Evolutionary conservation across 2,329 filamentous ascomycete species (phyloP), one percentile per base, ranked within the genome.

Genomic region (Calonectria henricotiae): DNA sequence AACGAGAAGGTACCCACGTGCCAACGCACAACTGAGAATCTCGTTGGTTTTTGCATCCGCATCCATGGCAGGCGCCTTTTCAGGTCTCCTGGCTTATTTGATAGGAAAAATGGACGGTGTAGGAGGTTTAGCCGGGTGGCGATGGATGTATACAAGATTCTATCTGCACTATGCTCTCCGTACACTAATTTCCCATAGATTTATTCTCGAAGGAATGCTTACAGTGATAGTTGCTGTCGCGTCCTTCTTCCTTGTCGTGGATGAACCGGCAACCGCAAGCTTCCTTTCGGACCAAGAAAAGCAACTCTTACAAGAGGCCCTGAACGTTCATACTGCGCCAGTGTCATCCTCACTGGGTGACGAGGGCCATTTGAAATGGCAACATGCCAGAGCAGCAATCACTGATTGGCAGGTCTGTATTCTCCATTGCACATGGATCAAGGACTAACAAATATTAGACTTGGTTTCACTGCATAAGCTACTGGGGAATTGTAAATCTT

Each of bases 241-340:
- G 9, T 54, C 49, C 17, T 54, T 54, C 49, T 35, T 54, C 35
- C 35, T 54, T 11, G 49, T 54, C 49, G 23, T 54, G 27, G 49
- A 54, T 35, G 49, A 54, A 54, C 49, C 49, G 8, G 49, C 49
- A 54, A 54, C 49, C n/a, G 49, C 49, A 11, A 54, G 30, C 17
- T 54, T 54, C n/a, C 49, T 54, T 17, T 54, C 49, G 6, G 30
- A 54, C 17, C 25, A 54, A 12, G 49, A 54, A 27, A 54, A 54
- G 49, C 17, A 54, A 11, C 9, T 35, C 11, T 35, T 54, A 11
- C 30, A 32, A 3, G 17, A 54, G 20, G 17, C 17, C 3, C 35
- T 54, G 49, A 35, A 54, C 30, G 17, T 17, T 13, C 25, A 54
- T 35, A 23, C 49, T 12, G 32, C 30, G 17, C 11, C 49, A 35